Percentiles rank a stretch among this genome's conserved stretches.
Evolutionary conservation across 305 asterid species (phyloP).

Genomic region (Fraxinus nigra): DNA sequence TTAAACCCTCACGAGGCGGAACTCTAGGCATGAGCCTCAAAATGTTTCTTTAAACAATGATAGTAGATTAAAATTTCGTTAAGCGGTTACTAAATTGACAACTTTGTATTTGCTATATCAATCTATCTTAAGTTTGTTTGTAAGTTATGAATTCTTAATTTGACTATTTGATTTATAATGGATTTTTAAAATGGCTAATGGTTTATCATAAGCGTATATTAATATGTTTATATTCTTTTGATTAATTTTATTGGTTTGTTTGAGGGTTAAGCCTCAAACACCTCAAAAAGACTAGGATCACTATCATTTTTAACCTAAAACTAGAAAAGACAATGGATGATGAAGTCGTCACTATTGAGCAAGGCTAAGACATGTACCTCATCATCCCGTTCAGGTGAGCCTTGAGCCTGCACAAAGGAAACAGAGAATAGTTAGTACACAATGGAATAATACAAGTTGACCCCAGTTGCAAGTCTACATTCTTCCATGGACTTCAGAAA

Average conservation of each 20-base stretch:
- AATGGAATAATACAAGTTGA: background rate
- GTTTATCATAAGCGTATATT: background rate
- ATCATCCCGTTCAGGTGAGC: constrained; percentile 83
- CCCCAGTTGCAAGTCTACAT: background rate
- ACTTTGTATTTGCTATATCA: background rate
- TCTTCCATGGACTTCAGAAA: background rate
- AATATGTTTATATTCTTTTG: background rate
- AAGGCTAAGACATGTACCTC: constrained; percentile 52
- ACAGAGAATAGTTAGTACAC: constrained; percentile 17
- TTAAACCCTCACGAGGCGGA: background rate
- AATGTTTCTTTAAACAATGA: background rate
- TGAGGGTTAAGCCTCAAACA: background rate
- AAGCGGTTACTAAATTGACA: background rate
- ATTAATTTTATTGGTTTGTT: background rate
- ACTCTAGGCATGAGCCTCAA: background rate
- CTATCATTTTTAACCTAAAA: background rate
- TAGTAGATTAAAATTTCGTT: background rate
- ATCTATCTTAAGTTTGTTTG: background rate
- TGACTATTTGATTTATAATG: background rate
- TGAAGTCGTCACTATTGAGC: background rate
- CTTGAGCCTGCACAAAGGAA: constrained; percentile 66
- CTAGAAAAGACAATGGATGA: constrained; percentile 1
- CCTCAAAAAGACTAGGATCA: background rate
- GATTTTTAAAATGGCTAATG: background rate
- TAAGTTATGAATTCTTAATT: background rate